These are phyloP conservation scores for Angomonas ambiguus DNA, from an alignment of 208 protist genomes.

Conservation along the genomic window DNA sequence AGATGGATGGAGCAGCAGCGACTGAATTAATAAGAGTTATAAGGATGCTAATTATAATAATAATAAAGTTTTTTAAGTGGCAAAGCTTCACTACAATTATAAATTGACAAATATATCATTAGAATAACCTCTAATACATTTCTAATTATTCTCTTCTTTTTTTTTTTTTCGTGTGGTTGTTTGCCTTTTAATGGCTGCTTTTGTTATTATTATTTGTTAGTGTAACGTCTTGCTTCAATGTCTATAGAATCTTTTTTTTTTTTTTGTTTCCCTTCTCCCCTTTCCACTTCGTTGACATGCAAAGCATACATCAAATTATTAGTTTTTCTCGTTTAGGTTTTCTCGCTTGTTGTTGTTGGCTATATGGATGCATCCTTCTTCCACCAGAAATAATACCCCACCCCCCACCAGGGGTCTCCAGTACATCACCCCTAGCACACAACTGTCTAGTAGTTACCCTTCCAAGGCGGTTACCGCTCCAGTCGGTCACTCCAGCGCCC, in stretches of 20 bases:
- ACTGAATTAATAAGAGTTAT: no score
- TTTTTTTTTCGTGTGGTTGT: conserved; percentile 11
- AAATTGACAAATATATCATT: background rate
- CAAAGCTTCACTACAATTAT: no score
- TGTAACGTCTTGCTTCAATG: background rate
- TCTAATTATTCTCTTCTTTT: conserved; percentile 11
- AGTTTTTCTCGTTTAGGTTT: no score
- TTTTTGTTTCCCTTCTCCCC: background rate
- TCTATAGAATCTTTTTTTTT: conserved; percentile 4
- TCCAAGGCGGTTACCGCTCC: background rate
- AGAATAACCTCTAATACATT: background rate
- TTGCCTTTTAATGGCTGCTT: conserved; percentile 17
- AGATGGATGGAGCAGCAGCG: background rate
- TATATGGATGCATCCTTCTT: conserved; percentile 2
- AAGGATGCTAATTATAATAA: no score
- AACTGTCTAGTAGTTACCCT: background rate
- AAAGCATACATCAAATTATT: no score
- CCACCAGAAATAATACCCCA: background rate
- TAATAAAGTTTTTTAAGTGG: no score
- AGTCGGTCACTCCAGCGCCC: background rate
- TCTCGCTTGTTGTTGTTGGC: background rate
- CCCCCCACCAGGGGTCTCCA: background rate
- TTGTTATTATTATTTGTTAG: background rate
- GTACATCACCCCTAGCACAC: background rate
- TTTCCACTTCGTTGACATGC: no score